Evolutionary conservation across 768 basidiomycete genomes (phyloP), one percentile per base, ranked within the genome.

Genomic region (Hericium alpestre): DNA sequence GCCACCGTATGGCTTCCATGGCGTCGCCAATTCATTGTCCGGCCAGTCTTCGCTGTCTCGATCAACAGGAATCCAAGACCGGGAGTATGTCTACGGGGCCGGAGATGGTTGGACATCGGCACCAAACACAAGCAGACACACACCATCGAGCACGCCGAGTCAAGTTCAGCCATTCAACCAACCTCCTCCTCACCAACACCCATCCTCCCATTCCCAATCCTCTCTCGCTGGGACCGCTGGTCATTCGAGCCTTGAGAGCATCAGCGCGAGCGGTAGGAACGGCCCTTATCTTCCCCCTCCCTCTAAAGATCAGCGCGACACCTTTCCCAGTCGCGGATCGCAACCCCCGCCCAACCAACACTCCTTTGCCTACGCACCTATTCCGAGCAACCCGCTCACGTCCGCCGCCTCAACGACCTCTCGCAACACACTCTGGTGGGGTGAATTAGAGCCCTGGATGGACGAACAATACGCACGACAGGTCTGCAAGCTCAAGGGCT

Each of bases 401-500:
- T 65, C 61, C 60, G 57, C 58, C 41, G 57, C 52, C 61, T 65
- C 61, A 61, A 57, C 57, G 43, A 56, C 52, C 48, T 69, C 76
- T 51, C 79, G 79, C 67, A 79, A 78, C 58, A 87, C 89, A 43
- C 80, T 92, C 63, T 89, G 83, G 78, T 90, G 93, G 83, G 83
- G 84, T 62, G 87, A 90, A 65, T 80, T 95, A 55, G 93, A 95
- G 70, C 83, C 86, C 63, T 95, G 93, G 93, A 94, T 95, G 93
- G 91, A 94, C 73, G 90, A 93, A 80, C 87, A 90, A 69, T 95
- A 93, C 75, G 88, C 85, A 47, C 86, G 87, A 70, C 87, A 91
- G 68, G 89, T 93, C 65, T 90, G 90, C 71, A 73, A 70, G 48
- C 74, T 92, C 66, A 90, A 93, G 87, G 82, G 86, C 57, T 94